Conservation (phyloP, 2,329 filamentous ascomycete genomes). For the Xylaria sp. region DNA sequence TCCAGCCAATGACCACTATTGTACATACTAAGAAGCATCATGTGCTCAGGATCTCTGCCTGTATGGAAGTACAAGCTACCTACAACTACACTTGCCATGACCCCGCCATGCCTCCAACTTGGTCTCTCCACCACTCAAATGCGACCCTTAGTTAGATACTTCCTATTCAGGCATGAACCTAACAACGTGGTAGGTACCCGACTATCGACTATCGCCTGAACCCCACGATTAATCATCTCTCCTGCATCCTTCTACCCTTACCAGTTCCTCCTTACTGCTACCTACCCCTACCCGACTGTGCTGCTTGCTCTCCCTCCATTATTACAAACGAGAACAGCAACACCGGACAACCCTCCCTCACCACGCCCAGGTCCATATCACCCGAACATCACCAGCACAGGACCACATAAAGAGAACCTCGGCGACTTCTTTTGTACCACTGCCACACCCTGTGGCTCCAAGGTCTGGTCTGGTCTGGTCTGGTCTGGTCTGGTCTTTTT, state of each 20-base stretch:
- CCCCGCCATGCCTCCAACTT: no score
- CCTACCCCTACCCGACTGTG: neutral
- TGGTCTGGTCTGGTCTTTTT: neutral
- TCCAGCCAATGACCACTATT: no score
- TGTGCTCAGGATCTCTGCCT: no score
- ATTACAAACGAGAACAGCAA: neutral
- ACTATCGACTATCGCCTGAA: slow-evolving; percentile 8
- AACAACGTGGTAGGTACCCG: no score
- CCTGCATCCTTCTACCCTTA: no score
- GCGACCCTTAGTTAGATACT: no score
- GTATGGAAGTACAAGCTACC: no score
- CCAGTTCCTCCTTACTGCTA: slow-evolving; percentile 8
- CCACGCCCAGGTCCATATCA: neutral
- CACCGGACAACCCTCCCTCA: neutral
- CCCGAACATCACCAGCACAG: neutral
- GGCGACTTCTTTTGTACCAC: neutral
- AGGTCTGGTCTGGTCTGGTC: neutral
- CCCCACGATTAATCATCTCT: slow-evolving; percentile 32
- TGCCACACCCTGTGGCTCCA: neutral
- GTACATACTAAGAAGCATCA: no score
- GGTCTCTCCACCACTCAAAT: no score
- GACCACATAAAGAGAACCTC: neutral
- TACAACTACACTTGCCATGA: no score
- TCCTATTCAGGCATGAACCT: no score
- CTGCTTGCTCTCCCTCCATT: neutral